Evolutionary conservation across 1,284 basidiomycete genomes (phyloP), one percentile per base, ranked within the genome.

Genomic region (Malassezia pachydermatis): DNA sequence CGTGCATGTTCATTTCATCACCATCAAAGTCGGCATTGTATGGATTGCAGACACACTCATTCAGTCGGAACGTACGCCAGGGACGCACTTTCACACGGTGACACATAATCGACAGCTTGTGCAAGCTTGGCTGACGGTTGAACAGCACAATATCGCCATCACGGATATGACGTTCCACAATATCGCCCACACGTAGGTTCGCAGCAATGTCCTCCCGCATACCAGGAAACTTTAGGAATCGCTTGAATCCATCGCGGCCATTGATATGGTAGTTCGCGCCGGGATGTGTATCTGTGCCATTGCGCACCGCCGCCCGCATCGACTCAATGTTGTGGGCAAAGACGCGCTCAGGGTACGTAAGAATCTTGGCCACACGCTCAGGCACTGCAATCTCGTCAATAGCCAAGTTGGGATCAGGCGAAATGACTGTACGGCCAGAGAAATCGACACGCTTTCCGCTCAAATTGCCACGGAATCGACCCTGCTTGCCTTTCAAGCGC

Each of bases 11-110:
- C 94, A 99, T 99, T 74, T 99, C 94, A 72, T 99, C 94, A 57
- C 94, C 94, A 71, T 99, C 94, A 66, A 99, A 99, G 76, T 99
- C 94, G 46, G 94, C 94, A 70, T 96, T 96, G 76, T 99, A 99
- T 2, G 94, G 94, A 44, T 88, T 92, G 74, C 94, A 99, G 8
- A 94, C 94, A 80, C 94, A 99, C 73, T 99, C 94, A 72, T 99
- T 99, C 50, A 99, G 76, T 40, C 94, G 81, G 76, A 99, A 95
- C 1, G 94, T 89, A 59, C 92, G 56, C 94, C 94, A 99, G 29
- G 94, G 94, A 25, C 94, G 79, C 48, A 99, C 81, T 78, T 92
- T 92, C 50, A 81, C 92, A 57, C 89, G 78, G 76, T 99, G 94
- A 70, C 89, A 95, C 88, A 98, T 98, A 73, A 99, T 98, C 27